A percentile compares a stretch with the other conserved stretches of the same genome.
phyloP scores from a whole-genome alignment of 768 basidiomycete genomes.

The Sporobolomyces roseus region DNA sequence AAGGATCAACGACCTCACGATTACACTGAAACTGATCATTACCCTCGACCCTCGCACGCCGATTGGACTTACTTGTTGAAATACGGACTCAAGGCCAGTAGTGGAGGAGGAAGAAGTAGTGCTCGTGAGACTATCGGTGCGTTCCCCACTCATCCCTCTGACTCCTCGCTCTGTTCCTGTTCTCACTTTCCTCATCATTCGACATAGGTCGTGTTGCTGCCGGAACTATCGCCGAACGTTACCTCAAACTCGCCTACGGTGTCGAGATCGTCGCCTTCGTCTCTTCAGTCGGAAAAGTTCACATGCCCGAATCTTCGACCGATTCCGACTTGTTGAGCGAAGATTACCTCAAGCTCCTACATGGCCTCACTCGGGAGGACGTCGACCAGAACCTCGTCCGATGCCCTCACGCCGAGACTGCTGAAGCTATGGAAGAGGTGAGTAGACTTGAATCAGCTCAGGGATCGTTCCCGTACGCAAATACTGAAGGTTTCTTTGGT shows the following conservation, averaged over 20 bases:
- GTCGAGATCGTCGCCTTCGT: conserved; percentile 97
- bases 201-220: conserved; percentile 86
- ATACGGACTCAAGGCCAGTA: conserved; percentile 94
- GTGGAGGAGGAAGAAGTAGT: conserved; percentile 88
- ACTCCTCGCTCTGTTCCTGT: background rate
- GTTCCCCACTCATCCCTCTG: too few species aligned
- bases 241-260: conserved; percentile 77
- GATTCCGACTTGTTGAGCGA: conserved; percentile 70
- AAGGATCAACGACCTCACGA: conserved; percentile 98
- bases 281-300: conserved; percentile 88
- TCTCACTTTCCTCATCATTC: background rate
- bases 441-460: conserved; percentile 20
- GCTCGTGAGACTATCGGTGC: conserved; percentile 94
- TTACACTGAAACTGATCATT: conserved; percentile 96
- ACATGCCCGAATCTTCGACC: conserved; percentile 57
- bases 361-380: conserved; percentile 73
- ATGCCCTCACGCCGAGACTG: conserved; percentile 85
- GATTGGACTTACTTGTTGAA: conserved; percentile 98
- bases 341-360: conserved; percentile 75
- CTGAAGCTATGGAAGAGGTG: conserved; percentile 85
- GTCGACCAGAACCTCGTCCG: conserved; percentile 83
- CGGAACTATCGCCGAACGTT: conserved; percentile 95
- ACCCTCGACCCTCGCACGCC: conserved; percentile 94
- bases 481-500: background rate
- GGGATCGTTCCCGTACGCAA: background rate